A percentile compares a stretch with the other conserved stretches of the same genome.
Conservation (phyloP, 2,329 filamentous ascomycete genomes). For the Botrytis paeoniae region DNA sequence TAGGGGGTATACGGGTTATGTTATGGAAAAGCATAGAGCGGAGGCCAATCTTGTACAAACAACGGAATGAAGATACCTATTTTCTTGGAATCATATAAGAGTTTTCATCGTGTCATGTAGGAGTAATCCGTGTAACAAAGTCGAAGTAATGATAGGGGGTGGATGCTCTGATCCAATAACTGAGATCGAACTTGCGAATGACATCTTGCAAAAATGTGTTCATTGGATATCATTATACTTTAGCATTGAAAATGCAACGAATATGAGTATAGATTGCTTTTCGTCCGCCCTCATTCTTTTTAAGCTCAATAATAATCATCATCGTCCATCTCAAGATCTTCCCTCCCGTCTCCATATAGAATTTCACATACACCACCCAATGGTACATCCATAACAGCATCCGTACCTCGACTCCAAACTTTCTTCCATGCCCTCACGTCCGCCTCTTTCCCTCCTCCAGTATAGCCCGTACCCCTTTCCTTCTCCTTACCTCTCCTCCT, state of each 20-base stretch:
- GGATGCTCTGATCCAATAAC: background rate
- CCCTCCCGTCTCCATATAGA: constrained; percentile 66
- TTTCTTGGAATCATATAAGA: background rate
- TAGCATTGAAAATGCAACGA: background rate
- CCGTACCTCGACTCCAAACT: constrained; percentile 89
- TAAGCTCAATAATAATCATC: background rate
- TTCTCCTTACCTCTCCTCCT: constrained; percentile 34
- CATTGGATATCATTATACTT: background rate
- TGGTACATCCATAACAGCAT: constrained; percentile 96
- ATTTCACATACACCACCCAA: constrained; percentile 94
- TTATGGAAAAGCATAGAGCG: background rate
- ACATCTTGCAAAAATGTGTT: background rate
- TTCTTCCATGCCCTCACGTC: constrained; percentile 63
- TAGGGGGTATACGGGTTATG: background rate
- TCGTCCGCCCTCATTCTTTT: too few species aligned
- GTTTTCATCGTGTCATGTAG: background rate
- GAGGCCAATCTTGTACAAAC: constrained; percentile 5
- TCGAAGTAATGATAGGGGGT: background rate
- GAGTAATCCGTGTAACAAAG: background rate
- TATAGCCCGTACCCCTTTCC: constrained; percentile 29
- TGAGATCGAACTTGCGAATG: background rate
- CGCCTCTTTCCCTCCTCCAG: constrained; percentile 34
- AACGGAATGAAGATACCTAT: constrained; percentile 11
- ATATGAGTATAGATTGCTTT: constrained; percentile 3
- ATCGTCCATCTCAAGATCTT: constrained; percentile 9